phyloP scores from a whole-genome alignment of 2,329 filamentous ascomycete species.

The Exophiala sp. region DNA sequence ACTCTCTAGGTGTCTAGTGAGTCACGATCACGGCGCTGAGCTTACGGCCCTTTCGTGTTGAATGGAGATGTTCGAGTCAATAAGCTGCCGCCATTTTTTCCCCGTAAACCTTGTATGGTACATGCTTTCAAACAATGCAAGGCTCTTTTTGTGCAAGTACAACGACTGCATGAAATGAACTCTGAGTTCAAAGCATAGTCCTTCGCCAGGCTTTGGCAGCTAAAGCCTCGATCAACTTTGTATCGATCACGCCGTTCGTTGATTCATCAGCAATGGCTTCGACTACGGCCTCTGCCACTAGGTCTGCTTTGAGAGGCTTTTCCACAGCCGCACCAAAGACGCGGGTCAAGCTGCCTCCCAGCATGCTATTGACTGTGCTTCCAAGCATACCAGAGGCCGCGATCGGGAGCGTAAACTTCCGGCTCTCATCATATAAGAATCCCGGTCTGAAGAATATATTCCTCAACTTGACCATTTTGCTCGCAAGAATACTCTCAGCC shows the following conservation, averaged over 20 bases:
- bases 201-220: constrained; percentile 81
- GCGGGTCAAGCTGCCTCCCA: constrained; percentile 67
- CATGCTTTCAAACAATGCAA: not conserved
- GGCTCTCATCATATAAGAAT: constrained; percentile 81
- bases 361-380: constrained; percentile 67
- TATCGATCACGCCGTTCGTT: constrained; percentile 69
- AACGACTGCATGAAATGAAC: not conserved
- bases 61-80: not conserved
- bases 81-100: not conserved
- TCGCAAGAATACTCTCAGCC: constrained; percentile 70
- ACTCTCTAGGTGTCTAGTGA: not conserved
- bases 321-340: constrained; percentile 76
- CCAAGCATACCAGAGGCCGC: constrained; percentile 71
- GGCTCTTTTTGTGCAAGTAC: constrained; percentile 4
- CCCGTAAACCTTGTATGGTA: not conserved
- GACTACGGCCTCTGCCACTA: constrained; percentile 82
- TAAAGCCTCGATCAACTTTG: constrained; percentile 71
- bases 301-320: constrained; percentile 81
- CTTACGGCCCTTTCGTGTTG: not conserved
- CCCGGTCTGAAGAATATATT: constrained; percentile 76
- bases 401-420: constrained; percentile 76
- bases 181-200: constrained; percentile 64
- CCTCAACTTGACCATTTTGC: constrained; percentile 67
- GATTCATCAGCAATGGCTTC: constrained; percentile 72
- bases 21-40: not conserved